phyloP scores from a whole-genome alignment of 2,329 filamentous ascomycete genomes.

The Emergomyces orientalis region DNA sequence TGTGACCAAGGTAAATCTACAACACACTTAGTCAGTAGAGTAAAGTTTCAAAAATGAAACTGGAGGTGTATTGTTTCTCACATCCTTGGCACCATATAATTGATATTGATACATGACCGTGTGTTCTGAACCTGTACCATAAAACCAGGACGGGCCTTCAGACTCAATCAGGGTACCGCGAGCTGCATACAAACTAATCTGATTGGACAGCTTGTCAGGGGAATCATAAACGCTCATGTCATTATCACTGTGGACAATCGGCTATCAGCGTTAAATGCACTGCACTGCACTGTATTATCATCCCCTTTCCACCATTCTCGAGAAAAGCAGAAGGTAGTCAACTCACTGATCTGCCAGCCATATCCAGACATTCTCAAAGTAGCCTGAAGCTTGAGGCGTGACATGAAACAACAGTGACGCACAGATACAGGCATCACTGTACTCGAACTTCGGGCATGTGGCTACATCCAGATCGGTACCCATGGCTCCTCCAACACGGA shows the following conservation, averaged over 20 bases:
- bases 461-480: slow-evolving; percentile 26
- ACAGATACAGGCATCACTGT: slow-evolving; percentile 22
- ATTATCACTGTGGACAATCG: no score
- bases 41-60: no score
- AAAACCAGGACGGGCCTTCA: slow-evolving; percentile 47
- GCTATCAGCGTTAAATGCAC: no score
- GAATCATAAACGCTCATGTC: slow-evolving; percentile 3
- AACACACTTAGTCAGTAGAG: no score
- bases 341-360: slow-evolving; percentile 18
- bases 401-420: slow-evolving; percentile 52
- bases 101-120: slow-evolving; percentile 63
- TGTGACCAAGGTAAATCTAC: slow-evolving; percentile 45
- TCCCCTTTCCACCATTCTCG: no score
- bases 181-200: slow-evolving; percentile 10
- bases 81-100: slow-evolving; percentile 48
- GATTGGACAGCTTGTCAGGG: slow-evolving; percentile 6
- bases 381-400: slow-evolving; percentile 41
- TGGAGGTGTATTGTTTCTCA: no score
- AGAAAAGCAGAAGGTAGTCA: no score
- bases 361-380: slow-evolving; percentile 23
- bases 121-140: slow-evolving; percentile 58
- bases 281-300: no score
- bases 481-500: slow-evolving; percentile 31
- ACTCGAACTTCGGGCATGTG: slow-evolving; percentile 23
- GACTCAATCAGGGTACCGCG: slow-evolving; percentile 10